Percentiles rank a stretch among this genome's conserved stretches.
Evolutionary conservation across 257 asterid species (phyloP).

Genomic region (Solanum gandarillasii): DNA sequence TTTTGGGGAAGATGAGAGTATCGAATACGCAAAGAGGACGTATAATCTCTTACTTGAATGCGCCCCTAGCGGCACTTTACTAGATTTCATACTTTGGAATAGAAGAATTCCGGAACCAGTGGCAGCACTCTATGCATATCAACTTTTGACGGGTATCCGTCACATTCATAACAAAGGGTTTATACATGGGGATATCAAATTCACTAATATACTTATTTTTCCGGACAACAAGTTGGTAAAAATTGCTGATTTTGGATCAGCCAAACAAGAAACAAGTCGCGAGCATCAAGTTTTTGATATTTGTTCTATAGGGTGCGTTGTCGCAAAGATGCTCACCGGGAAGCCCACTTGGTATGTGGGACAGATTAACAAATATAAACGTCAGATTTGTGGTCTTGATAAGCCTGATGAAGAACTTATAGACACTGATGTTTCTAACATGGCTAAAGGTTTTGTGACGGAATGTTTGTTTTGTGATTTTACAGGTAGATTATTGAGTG

Average conservation of each 20-base stretch:
- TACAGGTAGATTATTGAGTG: neutral
- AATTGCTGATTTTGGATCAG: neutral
- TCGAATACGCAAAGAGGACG: too few relatives aligned
- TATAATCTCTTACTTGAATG: too few relatives aligned
- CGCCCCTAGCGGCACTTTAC: too few relatives aligned
- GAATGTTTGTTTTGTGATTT: neutral
- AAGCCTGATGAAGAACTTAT: neutral
- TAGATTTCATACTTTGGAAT: too few relatives aligned
- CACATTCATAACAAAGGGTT: neutral
- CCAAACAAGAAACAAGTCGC: neutral
- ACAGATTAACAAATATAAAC: neutral
- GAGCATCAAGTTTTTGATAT: neutral
- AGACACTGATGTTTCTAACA: neutral
- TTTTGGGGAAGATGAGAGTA: too few relatives aligned
- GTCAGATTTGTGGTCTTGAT: too few relatives aligned
- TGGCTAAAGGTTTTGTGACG: neutral
- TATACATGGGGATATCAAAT: neutral
- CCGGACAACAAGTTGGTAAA: neutral
- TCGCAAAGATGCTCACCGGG: neutral
- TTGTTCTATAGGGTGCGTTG: neutral
- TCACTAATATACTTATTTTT: neutral
- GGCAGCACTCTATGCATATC: neutral
- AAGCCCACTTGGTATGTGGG: neutral
- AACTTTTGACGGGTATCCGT: neutral
- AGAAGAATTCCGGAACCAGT: accelerated